phyloP scores from a whole-genome alignment of 192 early-diverging fungal genomes.

The Phycomyces nitens region DNA sequence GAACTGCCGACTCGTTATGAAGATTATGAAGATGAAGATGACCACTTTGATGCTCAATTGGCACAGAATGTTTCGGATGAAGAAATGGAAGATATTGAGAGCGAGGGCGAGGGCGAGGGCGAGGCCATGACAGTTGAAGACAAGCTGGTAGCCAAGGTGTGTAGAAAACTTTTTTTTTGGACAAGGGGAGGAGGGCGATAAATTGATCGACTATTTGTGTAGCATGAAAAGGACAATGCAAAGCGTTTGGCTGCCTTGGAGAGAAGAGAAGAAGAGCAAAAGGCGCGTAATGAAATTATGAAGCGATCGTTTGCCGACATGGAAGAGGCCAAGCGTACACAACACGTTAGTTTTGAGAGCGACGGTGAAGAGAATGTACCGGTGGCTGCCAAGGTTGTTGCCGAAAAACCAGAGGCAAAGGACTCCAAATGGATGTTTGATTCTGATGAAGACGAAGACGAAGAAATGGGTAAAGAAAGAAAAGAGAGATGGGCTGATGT shows the following conservation, averaged over 20 bases:
- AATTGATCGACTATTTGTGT: constrained; percentile 4
- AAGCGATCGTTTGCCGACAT: not conserved
- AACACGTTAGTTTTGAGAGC: constrained; percentile 29
- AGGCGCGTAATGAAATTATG: not conserved
- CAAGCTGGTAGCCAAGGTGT: constrained; percentile 13
- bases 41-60: not conserved
- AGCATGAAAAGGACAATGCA: constrained; percentile 19
- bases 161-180: not conserved
- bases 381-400: not conserved
- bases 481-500: not conserved
- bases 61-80: constrained; percentile 4
- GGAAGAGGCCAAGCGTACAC: not conserved
- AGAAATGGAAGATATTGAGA: constrained; percentile 14
- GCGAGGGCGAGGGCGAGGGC: constrained; percentile 13
- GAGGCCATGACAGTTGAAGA: constrained; percentile 30
- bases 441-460: constrained; percentile 41
- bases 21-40: constrained; percentile 20
- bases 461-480: not conserved
- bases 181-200: too few relatives aligned
- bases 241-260: constrained; percentile 19
- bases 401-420: constrained; percentile 16
- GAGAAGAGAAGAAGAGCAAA: constrained; percentile 19
- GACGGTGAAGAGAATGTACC: constrained; percentile 21
- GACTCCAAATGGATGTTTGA: constrained; percentile 51
- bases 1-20: constrained; percentile 24